Conservation (phyloP, 805 yeast species). For the Metschnikowia corniflorae region DNA sequence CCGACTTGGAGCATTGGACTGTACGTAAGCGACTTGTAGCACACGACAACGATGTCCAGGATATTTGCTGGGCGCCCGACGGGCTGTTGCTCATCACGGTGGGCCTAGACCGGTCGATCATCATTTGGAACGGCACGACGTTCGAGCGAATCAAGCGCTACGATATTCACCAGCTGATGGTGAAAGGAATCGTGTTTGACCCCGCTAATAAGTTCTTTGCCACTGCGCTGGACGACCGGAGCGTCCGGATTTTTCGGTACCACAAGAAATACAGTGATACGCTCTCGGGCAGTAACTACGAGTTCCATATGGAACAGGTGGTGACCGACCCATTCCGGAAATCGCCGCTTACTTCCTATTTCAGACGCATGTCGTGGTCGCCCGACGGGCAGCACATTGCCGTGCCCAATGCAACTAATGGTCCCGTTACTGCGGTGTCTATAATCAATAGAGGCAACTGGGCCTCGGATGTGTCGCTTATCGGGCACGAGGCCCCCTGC, state of each 20-base stretch:
- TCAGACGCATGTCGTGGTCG: constrained; percentile 82
- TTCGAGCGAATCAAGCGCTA: constrained; percentile 86
- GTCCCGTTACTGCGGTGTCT: constrained; percentile 73
- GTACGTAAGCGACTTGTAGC: constrained; percentile 90
- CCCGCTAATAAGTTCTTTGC: constrained; percentile 98
- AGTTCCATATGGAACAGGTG: constrained; percentile 82
- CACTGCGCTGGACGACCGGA: constrained; percentile 93
- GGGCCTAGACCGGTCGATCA: constrained; percentile 88
- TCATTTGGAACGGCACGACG: constrained; percentile 90
- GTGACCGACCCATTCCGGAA: constrained; percentile 81
- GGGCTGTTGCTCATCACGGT: constrained; percentile 87
- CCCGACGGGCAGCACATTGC: constrained; percentile 89
- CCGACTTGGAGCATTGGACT: constrained; percentile 89
- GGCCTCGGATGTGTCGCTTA: constrained; percentile 69
- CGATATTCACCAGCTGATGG: constrained; percentile 92
- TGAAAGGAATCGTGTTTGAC: constrained; percentile 94
- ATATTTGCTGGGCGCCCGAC: constrained; percentile 97
- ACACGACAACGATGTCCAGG: constrained; percentile 97
- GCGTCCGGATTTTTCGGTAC: constrained; percentile 83
- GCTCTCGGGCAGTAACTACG: constrained; percentile 55
- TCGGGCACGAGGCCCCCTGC: constrained; percentile 84
- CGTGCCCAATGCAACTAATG: constrained; percentile 81
- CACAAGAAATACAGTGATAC: constrained; percentile 54
- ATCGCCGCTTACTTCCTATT: constrained; percentile 90
- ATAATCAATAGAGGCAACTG: constrained; percentile 74